Base-by-base conservation (phyloP, 2,329 filamentous ascomycete genomes). In the Domatiomyces catenatus region DNA sequence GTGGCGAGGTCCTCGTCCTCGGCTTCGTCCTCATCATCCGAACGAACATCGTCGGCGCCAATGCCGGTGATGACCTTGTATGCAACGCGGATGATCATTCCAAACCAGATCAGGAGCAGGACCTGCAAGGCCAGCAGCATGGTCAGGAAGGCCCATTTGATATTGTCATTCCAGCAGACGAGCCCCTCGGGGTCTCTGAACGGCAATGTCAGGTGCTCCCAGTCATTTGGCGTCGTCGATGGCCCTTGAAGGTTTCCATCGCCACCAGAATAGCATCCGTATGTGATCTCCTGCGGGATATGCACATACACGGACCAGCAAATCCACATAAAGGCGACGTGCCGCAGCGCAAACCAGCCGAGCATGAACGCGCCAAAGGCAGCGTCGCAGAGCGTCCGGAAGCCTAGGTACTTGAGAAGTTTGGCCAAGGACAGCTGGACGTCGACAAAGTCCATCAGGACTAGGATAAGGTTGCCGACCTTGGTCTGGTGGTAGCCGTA, bases 371-470 rank as follows among this genome's bases (percentile, higher is more conserved):
- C 64, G 39, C 80, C 89, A 62, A 96, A 96, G 47, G 81, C 78
- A 54, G 81, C 69, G 63, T 96, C 92, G 71, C 89, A 95, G 49
- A 82, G 68, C 3, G 71, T 81, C 55, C 80, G 79, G 67, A 77
- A 87, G 54, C 84, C 83, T 48, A 88, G 71, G 65, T 96, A 98
- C 66, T 94, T 95, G 59, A 96, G 78, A 61, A 89, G 86, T 68
- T 98, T 98, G 59, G 92, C 92, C 26, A 94, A 86, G 44, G 90
- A 84, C 42, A 98, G 75, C 54, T 94, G 75, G 48, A 94, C 75
- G 63, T 96, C 92, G 46, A 93, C 86, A 48, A 94, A 75, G 62
- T 98, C 92, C 88, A 96, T 95, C 57, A 94, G 75, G 49, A 87
- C 83, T 48, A 98, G 72, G 54, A 96, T 87, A 46, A 94, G 76